Evolutionary conservation across 345 rosid species (phyloP).

Genomic region (Eucalyptus pauciflora): DNA sequence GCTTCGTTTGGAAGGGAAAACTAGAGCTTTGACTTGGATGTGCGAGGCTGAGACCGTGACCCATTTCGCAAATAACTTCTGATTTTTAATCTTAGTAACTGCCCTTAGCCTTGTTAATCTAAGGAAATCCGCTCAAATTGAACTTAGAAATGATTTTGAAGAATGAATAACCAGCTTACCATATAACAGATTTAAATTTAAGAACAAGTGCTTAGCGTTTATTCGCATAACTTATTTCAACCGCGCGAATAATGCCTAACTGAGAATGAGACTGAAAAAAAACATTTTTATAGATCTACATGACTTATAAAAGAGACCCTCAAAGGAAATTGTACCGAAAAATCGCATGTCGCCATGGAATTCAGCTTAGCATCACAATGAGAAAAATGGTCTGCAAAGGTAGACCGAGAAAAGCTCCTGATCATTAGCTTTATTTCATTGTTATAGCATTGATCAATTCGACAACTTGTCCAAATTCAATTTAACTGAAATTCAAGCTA

Average conservation of each 20-base stretch:
- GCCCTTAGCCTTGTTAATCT: neutral
- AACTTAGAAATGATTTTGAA: neutral
- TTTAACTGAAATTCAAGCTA: neutral
- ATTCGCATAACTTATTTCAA: neutral
- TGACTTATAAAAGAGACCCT: neutral
- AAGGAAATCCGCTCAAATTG: neutral
- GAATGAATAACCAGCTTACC: neutral
- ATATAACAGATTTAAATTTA: neutral
- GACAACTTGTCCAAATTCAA: neutral
- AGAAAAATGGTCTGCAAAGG: neutral
- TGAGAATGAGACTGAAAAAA: neutral
- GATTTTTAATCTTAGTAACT: neutral
- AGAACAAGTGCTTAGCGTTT: neutral
- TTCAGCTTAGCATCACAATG: neutral
- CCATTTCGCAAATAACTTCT: neutral
- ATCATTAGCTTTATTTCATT: neutral
- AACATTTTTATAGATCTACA: neutral
- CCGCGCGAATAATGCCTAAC: neutral
- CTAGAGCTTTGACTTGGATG: neutral
- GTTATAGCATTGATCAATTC: neutral
- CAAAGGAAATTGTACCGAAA: neutral
- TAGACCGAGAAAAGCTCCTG: neutral
- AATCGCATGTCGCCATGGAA: neutral
- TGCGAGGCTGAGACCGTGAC: neutral
- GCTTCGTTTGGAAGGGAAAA: neutral